Conservation (phyloP, 164 flowering plant genomes). For the Pachysandra terminalis region DNA sequence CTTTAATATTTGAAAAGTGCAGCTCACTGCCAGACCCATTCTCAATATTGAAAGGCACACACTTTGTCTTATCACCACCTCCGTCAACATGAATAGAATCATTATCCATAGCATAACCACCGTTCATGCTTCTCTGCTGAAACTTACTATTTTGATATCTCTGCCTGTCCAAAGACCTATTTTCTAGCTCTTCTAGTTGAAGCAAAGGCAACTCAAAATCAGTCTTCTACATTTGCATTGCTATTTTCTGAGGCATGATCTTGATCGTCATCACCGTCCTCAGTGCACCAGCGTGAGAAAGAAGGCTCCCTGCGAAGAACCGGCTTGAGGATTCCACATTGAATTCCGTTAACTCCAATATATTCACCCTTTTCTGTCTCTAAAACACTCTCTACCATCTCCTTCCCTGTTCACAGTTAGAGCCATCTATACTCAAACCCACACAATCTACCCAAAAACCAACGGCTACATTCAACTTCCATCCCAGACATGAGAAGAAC, state of each 20-base stretch:
- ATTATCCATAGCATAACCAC: slow-evolving; percentile 24
- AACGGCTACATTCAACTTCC: slow-evolving; percentile 4
- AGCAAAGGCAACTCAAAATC: slow-evolving; percentile 54
- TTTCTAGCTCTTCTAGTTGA: slow-evolving; percentile 20
- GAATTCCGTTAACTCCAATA: slow-evolving; percentile 5
- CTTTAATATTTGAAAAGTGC: slow-evolving; percentile 16
- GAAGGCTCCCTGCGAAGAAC: slow-evolving; percentile 52
- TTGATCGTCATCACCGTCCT: slow-evolving; percentile 30
- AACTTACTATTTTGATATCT: slow-evolving; percentile 17
- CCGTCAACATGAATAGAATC: slow-evolving; percentile 23
- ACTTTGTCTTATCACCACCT: slow-evolving; percentile 32
- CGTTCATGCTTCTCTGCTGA: slow-evolving; percentile 35
- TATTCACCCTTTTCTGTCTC: slow-evolving; percentile 23
- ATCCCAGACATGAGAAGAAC: not conserved
- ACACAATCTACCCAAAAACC: slow-evolving; percentile 4
- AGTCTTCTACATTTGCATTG: slow-evolving; percentile 31
- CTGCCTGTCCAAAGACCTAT: slow-evolving; percentile 21
- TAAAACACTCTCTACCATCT: slow-evolving; percentile 45
- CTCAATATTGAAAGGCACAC: slow-evolving; percentile 64
- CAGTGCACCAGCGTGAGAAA: slow-evolving; percentile 60
- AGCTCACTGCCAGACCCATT: slow-evolving; percentile 28
- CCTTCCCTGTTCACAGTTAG: slow-evolving; percentile 24
- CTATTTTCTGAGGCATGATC: slow-evolving; percentile 17
- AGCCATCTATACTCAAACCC: slow-evolving; percentile 19
- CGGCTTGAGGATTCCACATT: slow-evolving; percentile 16